These are phyloP conservation scores for Annulohypoxylon maeteangense DNA, from an alignment of 495 filamentous ascomycete species.

Conservation along the genomic window DNA sequence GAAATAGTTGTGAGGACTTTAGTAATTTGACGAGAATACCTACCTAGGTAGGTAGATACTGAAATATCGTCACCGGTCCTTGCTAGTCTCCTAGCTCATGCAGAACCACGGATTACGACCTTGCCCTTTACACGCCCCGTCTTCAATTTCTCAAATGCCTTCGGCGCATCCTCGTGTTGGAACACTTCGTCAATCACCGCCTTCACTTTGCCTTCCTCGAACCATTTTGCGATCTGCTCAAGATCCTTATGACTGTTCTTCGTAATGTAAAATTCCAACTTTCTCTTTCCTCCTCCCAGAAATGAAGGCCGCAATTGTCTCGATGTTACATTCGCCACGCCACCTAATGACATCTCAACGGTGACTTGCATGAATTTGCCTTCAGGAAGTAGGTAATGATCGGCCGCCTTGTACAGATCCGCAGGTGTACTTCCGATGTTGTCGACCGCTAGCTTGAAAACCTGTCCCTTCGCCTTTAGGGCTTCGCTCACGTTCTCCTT, in stretches of 20 bases:
- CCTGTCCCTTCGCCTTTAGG: slow-evolving; percentile 59
- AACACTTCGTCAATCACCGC: slow-evolving; percentile 69
- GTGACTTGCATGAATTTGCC: slow-evolving; percentile 71
- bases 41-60: no score
- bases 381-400: slow-evolving; percentile 64
- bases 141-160: slow-evolving; percentile 73
- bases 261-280: slow-evolving; percentile 57
- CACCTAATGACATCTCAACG: slow-evolving; percentile 26
- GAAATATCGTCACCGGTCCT: no score
- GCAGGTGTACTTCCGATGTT: slow-evolving; percentile 62
- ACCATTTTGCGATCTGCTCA: slow-evolving; percentile 65
- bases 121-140: slow-evolving; percentile 73
- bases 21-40: not conserved
- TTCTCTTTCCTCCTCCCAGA: slow-evolving; percentile 73
- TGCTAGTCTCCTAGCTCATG: no score
- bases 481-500: slow-evolving; percentile 58
- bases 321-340: slow-evolving; percentile 38
- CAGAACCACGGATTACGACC: slow-evolving; percentile 67
- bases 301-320: slow-evolving; percentile 61
- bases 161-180: slow-evolving; percentile 68
- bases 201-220: slow-evolving; percentile 70
- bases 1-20: not conserved
- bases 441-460: slow-evolving; percentile 70
- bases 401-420: slow-evolving; percentile 64
- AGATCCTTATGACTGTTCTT: slow-evolving; percentile 60